Evolutionary conservation across 306 rosid genomes (phyloP), one percentile per base, ranked within the genome.

Genomic region (Dalbergia oliveri): DNA sequence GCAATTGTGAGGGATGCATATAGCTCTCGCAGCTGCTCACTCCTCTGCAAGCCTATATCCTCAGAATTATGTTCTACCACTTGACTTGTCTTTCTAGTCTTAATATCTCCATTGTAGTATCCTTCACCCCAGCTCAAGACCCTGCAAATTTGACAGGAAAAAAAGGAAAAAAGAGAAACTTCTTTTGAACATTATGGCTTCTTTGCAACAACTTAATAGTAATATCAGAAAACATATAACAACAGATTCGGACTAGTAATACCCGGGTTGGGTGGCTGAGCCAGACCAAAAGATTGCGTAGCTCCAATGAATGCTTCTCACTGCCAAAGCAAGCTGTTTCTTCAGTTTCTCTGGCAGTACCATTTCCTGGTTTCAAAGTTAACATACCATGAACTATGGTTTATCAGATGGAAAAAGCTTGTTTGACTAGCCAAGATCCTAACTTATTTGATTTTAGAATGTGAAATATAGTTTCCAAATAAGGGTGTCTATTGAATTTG

Each of bases 101-200:
- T 94, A 43, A 94, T 94, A 43, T 91, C 95, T 75, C 97, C 98
- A 79, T 94, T 94, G 87, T 94, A 94, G 88, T 87, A 94, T 10
- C 98, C 98, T 58, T 90, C 95, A 31, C 88, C 86, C 98, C 97
- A 94, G 76, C 85, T 79, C 89, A 93, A 87, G 12, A 88, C 87
- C 88, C 98, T 93, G 39, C 14, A 69, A 57, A 51, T 11, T 74
- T n/a, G 68, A 61, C 77, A 69, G 59, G 21, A 59, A 54, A 65
- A 6, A 73, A 66, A 56, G 19, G 19, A 16, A 8, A 31, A n/a
- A n/a, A n/a, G n/a, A n/a, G n/a, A n/a, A 19, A 0, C n/a, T 26
- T 21, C 58, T 41, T 33, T 47, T 64, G 18, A 51, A 70, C 12
- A 44, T 11, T 45, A 73, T 51, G 67, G 31, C 14, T 66, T 70